Evolutionary conservation across 805 yeast species (phyloP).

Genomic region (Isabelozyma gotoi): DNA sequence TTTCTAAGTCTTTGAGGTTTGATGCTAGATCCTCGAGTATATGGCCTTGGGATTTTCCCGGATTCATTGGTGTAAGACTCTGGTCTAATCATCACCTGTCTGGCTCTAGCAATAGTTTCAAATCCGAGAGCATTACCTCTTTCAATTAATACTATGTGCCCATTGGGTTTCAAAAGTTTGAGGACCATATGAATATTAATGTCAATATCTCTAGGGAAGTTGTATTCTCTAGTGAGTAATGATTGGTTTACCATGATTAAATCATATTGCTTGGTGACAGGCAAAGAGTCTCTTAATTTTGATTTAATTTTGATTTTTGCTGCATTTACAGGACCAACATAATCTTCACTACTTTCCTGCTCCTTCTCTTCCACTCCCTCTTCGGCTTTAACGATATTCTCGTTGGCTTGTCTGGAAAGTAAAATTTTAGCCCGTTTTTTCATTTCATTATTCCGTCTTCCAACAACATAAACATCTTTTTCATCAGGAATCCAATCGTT

Average conservation of each 20-base stretch:
- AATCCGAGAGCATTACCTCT: conserved; percentile 89
- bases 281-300: conserved; percentile 51
- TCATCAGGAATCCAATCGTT: conserved; percentile 55
- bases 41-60: conserved; percentile 71
- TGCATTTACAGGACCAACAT: conserved; percentile 52
- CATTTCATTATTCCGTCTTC: conserved; percentile 62
- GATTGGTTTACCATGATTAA: conserved; percentile 83
- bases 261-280: conserved; percentile 62
- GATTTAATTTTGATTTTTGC: conserved; percentile 55
- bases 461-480: conserved; percentile 73
- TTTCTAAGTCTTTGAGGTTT: conserved; percentile 39
- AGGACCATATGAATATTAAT: conserved; percentile 58
- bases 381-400: conserved; percentile 17
- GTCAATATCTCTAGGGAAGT: conserved; percentile 76
- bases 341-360: conserved; percentile 15
- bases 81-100: conserved; percentile 89
- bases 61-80: conserved; percentile 55
- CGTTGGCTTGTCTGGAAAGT: conserved; percentile 67
- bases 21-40: conserved; percentile 48
- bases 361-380: conserved; percentile 8
- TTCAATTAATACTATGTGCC: conserved; percentile 77
- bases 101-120: conserved; percentile 84
- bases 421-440: conserved; percentile 74
- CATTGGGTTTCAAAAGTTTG: conserved; percentile 68
- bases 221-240: conserved; percentile 55